These are phyloP conservation scores for Corynespora cassiicola DNA, from an alignment of 2,329 filamentous ascomycete species.

Conservation along the genomic window DNA sequence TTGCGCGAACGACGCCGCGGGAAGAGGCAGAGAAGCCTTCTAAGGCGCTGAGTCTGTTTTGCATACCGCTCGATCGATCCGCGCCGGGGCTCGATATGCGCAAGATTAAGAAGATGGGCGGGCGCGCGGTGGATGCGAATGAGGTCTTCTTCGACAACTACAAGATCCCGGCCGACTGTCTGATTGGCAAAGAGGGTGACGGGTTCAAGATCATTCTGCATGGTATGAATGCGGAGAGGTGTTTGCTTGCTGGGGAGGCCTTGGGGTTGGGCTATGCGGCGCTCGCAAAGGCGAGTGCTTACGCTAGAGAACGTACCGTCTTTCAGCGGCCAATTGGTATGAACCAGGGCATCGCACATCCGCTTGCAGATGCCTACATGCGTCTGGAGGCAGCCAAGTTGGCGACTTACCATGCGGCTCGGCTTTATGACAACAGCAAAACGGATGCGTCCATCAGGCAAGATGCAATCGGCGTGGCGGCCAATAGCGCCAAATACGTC, in stretches of 20 bases:
- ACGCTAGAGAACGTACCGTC: conserved; percentile 58
- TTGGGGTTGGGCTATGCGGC: conserved; percentile 80
- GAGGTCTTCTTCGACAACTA: conserved; percentile 90
- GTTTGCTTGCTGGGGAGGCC: conserved; percentile 72
- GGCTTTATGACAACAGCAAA: conserved; percentile 61
- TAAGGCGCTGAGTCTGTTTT: conserved; percentile 82
- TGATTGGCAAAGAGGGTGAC: conserved; percentile 75
- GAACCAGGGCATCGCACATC: conserved; percentile 67
- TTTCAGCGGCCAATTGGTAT: conserved; percentile 65
- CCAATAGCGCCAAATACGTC: conserved; percentile 64
- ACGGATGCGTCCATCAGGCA: conserved; percentile 47
- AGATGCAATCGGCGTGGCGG: conserved; percentile 60
- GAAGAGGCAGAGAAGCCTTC: conserved; percentile 72
- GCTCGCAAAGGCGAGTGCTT: conserved; percentile 48
- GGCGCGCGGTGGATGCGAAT: conserved; percentile 81
- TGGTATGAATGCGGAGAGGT: conserved; percentile 58
- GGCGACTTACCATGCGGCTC: conserved; percentile 66
- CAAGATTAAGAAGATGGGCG: conserved; percentile 85
- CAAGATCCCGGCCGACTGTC: conserved; percentile 64
- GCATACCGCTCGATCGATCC: conserved; percentile 73
- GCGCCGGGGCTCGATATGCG: conserved; percentile 70
- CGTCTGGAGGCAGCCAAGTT: conserved; percentile 66
- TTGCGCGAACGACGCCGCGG: conserved; percentile 75
- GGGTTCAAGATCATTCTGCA: conserved; percentile 73
- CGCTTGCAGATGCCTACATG: conserved; percentile 66